These are phyloP conservation scores for Candida buenavistaensis DNA, from an alignment of 1,139 yeast genomes.

Conservation along the genomic window DNA sequence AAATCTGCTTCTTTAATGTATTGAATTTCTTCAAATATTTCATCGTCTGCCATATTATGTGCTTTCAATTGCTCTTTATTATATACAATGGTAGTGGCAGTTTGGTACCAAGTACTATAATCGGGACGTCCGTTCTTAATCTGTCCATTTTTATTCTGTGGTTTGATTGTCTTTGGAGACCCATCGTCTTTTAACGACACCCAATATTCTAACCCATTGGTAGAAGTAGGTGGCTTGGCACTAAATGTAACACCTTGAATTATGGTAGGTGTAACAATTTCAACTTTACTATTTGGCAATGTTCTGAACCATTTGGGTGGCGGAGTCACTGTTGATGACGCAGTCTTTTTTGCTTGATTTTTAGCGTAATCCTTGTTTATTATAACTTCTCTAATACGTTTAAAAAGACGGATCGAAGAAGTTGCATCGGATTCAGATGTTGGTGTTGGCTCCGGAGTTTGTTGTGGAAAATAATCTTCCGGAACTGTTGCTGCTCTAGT, in stretches of 20 bases:
- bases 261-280: conserved; percentile 78
- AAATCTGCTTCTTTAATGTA: conserved; percentile 60
- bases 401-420: conserved; percentile 17
- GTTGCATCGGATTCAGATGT: conserved; percentile 5
- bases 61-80: conserved; percentile 64
- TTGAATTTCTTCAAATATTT: conserved; percentile 52
- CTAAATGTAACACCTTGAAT: conserved; percentile 79
- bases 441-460: conserved; percentile 13
- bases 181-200: conserved; percentile 75
- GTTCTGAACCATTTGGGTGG: conserved; percentile 78
- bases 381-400: conserved; percentile 38
- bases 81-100: conserved; percentile 58
- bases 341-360: conserved; percentile 19
- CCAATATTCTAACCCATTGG: conserved; percentile 80
- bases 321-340: conserved; percentile 10
- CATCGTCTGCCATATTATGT: conserved; percentile 65
- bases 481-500: conserved; percentile 13
- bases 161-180: conserved; percentile 74
- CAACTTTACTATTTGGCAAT: conserved; percentile 52
- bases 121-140: conserved; percentile 69
- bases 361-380: conserved; percentile 43
- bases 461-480: conserved; percentile 11
- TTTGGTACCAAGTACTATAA: conserved; percentile 74
- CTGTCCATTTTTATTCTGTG: conserved; percentile 69
- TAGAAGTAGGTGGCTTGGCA: conserved; percentile 66